These are phyloP conservation scores for Phytopythium kandeliae DNA, from an alignment of 352 stramenopile species.

Conservation along the genomic window DNA sequence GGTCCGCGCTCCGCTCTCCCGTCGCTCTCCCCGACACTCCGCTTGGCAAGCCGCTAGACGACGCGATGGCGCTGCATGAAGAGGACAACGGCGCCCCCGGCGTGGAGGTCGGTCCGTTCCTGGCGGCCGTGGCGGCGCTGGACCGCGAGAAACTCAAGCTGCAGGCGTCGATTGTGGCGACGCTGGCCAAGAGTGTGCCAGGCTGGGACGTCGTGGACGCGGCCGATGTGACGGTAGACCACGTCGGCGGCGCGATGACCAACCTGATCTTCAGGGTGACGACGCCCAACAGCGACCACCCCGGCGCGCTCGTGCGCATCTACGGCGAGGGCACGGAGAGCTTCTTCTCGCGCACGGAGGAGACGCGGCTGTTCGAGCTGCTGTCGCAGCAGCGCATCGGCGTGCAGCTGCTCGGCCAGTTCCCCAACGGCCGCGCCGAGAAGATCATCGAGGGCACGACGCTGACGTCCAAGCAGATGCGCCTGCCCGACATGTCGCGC, in stretches of 20 bases:
- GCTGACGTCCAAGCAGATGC: slow-evolving; percentile 71
- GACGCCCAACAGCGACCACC: slow-evolving; percentile 54
- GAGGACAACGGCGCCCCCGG: slow-evolving; percentile 3
- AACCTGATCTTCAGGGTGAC: slow-evolving; percentile 83
- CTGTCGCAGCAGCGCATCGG: slow-evolving; percentile 67
- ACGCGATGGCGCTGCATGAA: neutral
- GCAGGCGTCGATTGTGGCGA: slow-evolving; percentile 56
- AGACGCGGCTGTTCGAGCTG: slow-evolving; percentile 72
- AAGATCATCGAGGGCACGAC: slow-evolving; percentile 70
- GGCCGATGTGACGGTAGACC: slow-evolving; percentile 54
- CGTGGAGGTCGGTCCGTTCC: slow-evolving; percentile 51
- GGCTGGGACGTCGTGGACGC: slow-evolving; percentile 46
- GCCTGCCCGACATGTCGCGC: slow-evolving; percentile 31
- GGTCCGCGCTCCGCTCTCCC: neutral
- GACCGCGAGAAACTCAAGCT: slow-evolving; percentile 68
- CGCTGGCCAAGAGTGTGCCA: slow-evolving; percentile 49
- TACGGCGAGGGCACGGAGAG: slow-evolving; percentile 78
- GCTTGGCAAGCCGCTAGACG: too few relatives aligned
- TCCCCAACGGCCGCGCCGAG: slow-evolving; percentile 68
- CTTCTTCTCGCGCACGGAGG: slow-evolving; percentile 74
- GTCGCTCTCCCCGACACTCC: too few relatives aligned
- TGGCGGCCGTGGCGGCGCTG: slow-evolving; percentile 41
- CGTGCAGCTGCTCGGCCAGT: slow-evolving; percentile 69
- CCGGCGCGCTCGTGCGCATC: slow-evolving; percentile 70
- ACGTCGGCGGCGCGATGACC: slow-evolving; percentile 77